Evolutionary conservation across 345 rosid species (phyloP).

Genomic region (Syzygium aqueum): DNA sequence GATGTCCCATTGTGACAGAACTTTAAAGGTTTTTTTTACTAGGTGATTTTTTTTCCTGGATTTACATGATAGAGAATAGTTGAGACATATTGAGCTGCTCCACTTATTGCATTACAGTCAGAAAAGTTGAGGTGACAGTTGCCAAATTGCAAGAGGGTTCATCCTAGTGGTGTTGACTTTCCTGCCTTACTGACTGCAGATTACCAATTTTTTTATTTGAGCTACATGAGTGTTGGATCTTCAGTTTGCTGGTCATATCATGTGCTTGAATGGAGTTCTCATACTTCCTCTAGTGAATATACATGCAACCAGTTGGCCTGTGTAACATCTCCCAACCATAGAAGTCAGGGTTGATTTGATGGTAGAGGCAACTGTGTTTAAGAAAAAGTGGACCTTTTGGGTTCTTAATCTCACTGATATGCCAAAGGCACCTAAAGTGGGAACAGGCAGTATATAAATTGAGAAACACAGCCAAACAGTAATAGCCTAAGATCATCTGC

Average conservation of each 20-base stretch:
- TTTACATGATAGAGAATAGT: neutral
- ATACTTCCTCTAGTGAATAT: neutral
- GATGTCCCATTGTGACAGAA: neutral
- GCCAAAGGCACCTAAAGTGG: neutral
- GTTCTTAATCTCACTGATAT: neutral
- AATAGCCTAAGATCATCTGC: neutral
- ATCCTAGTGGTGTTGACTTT: neutral
- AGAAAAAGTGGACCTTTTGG: neutral
- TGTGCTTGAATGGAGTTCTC: neutral
- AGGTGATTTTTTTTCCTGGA: neutral
- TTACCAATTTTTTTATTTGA: neutral
- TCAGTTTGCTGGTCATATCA: neutral
- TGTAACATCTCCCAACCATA: neutral
- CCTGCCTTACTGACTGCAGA: neutral
- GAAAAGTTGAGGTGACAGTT: neutral
- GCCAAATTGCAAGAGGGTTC: neutral
- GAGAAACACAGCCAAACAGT: neutral
- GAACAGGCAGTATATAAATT: neutral
- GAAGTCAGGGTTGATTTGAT: neutral
- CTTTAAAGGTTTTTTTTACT: neutral
- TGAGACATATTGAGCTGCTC: neutral
- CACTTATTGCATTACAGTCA: neutral
- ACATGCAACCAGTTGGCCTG: neutral
- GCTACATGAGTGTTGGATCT: neutral
- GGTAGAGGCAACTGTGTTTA: neutral